Evolutionary conservation across 164 flowering plant genomes (phyloP).

Genomic region (Santalum album): DNA sequence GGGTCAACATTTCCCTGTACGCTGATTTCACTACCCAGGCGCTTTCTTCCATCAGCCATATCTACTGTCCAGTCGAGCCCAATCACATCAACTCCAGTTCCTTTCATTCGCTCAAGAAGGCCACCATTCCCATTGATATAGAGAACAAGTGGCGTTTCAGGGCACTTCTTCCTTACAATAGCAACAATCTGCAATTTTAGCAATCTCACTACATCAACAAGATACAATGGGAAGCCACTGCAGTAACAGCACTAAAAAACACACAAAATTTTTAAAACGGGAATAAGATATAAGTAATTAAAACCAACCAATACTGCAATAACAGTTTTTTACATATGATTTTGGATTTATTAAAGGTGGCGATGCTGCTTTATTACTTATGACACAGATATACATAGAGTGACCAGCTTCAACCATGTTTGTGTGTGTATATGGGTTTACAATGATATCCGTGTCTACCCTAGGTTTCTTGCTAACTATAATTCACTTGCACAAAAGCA

Average conservation of each 20-base stretch:
- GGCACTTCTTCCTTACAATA: constrained; percentile 58
- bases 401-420: too few relatives aligned
- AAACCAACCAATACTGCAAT: too few relatives aligned
- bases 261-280: too few relatives aligned
- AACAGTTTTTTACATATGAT: too few relatives aligned
- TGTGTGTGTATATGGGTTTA: too few relatives aligned
- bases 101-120: constrained; percentile 91
- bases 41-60: constrained; percentile 89
- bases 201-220: not conserved
- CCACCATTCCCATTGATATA: constrained; percentile 98
- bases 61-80: constrained; percentile 99
- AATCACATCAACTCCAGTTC: constrained; percentile 90
- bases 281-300: too few relatives aligned
- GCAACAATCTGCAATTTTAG: constrained; percentile 62
- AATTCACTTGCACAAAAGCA: too few relatives aligned
- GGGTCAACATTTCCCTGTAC: constrained; percentile 98
- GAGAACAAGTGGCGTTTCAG: constrained; percentile 75
- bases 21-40: constrained; percentile 61
- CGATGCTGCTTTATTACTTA: too few relatives aligned
- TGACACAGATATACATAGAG: too few relatives aligned
- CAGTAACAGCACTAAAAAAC: not conserved
- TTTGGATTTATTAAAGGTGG: too few relatives aligned
- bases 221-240: not conserved
- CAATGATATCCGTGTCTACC: too few relatives aligned
- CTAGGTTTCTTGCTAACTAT: too few relatives aligned